Evolutionary conservation across 352 stramenopile species (phyloP), one percentile per base, ranked within the genome.

Genomic region (Globisporangium okanoganense): DNA sequence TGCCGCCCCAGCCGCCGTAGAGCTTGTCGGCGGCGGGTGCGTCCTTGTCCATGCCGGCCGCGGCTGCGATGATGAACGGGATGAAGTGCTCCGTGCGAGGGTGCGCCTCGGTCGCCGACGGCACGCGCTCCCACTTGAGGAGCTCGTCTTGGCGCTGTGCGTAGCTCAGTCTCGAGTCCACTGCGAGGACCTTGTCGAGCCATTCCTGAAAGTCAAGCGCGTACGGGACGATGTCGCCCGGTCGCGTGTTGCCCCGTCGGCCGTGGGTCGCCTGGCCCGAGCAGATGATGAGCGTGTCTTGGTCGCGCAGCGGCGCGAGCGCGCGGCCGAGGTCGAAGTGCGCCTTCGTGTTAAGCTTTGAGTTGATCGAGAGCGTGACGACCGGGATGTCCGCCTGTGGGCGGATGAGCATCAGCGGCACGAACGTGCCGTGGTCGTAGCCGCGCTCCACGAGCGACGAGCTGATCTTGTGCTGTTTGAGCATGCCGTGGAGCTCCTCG

Each of bases 401-500:
- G 43, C 83, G 90, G 58, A 96, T 90, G 47, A 96, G 54, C 66
- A 85, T 88, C 48, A 97, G 64, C 16, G 90, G 92, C 16, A 98
- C 77, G 70, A 97, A 97, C 5, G 88, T 71, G 25, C 85, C 92
- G 73, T 98, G 92, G 73, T 98, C 90, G 53, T 87, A 96, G 2
- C 85, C 89, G 53, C 92, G 78, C 29, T 74, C 61, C 3, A 68
- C 48, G 40, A 95, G 73, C 49, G 68, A 62, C 27, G 67, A 70
- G 31, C 60, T 65, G 45, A 96, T 79, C 49, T 87, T 86, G 33
- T 71, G 71, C n/a, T 65, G 67, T 20, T 62, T 45, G 14, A 97
- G 65, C 4, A 94, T 31, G 1, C 56, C 47, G 22, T 85, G 55
- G 50, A 97, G 86, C 59, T 81, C 55, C 16, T 86, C 61, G 8